phyloP scores from a whole-genome alignment of 164 flowering plant species.

The Sextonia rubra region DNA sequence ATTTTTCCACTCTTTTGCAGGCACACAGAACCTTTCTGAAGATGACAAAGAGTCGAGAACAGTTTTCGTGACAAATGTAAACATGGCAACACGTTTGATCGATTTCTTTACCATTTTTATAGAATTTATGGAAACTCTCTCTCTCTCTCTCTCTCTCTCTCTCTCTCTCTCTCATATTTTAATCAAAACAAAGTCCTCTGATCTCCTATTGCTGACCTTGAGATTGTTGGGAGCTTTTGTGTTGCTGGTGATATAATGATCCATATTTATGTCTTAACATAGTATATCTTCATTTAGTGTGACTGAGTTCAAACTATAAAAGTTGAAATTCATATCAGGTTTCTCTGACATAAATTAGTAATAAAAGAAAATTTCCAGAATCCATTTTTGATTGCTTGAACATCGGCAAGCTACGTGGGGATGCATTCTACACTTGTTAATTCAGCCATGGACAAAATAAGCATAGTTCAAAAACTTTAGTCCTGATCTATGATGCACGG shows the following conservation, averaged over 20 bases:
- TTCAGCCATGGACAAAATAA: too few species aligned
- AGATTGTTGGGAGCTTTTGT: not conserved
- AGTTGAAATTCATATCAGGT: too few species aligned
- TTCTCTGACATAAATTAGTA: too few species aligned
- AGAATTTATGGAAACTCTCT: not conserved
- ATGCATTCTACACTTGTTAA: too few species aligned
- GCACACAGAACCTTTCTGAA: slow-evolving; percentile 21
- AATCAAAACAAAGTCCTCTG: not conserved
- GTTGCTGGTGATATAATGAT: not conserved
- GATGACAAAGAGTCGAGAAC: slow-evolving; percentile 34
- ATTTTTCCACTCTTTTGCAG: slow-evolving; percentile 23
- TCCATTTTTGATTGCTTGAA: too few species aligned
- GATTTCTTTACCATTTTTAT: not conserved
- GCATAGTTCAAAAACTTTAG: too few species aligned
- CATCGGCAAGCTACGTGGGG: too few species aligned
- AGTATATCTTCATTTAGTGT: not conserved
- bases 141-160: not conserved
- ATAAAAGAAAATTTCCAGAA: too few species aligned
- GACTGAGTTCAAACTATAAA: not conserved
- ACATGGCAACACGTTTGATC: not conserved
- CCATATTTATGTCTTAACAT: not conserved
- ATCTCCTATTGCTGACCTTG: not conserved
- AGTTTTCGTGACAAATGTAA: slow-evolving; percentile 41
- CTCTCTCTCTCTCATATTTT: not conserved
- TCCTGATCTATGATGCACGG: too few species aligned